A percentile compares a stretch with the other conserved stretches of the same genome.
Evolutionary conservation across 2,329 filamentous ascomycete species (phyloP).

Genomic region (Chalara sp.): DNA sequence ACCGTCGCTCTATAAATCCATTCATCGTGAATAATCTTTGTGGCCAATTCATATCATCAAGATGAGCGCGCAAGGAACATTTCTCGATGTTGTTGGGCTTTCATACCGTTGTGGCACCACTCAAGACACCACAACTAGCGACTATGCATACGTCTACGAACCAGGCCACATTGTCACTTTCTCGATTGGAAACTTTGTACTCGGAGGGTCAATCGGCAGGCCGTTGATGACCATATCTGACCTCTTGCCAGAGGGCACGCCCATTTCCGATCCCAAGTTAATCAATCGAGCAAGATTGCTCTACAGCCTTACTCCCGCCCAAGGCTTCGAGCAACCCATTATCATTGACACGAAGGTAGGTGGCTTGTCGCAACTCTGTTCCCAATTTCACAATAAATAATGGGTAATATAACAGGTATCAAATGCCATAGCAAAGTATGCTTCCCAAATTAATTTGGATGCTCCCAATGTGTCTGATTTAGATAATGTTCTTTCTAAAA

Average conservation of each 20-base stretch:
- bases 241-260: neutral
- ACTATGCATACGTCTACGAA: conserved; percentile 2
- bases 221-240: conserved; percentile 3
- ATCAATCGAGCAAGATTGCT: conserved; percentile 3
- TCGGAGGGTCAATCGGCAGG: conserved; percentile 2
- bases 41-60: neutral
- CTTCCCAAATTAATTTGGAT: conserved; percentile 4
- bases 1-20: neutral
- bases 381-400: neutral
- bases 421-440: neutral
- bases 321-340: conserved; percentile 1
- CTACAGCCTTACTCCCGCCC: conserved; percentile 1
- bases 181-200: conserved; percentile 4
- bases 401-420: neutral
- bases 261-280: neutral
- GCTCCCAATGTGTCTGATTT: neutral
- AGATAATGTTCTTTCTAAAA: conserved; percentile 1
- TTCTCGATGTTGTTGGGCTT: conserved; percentile 6
- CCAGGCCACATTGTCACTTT: conserved; percentile 3
- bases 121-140: neutral
- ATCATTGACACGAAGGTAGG: conserved; percentile 1
- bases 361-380: neutral
- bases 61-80: conserved; percentile 1
- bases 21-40: neutral
- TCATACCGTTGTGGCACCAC: neutral